Conservation (phyloP, 139 green algal species). For the Yamagishiella unicocca region DNA sequence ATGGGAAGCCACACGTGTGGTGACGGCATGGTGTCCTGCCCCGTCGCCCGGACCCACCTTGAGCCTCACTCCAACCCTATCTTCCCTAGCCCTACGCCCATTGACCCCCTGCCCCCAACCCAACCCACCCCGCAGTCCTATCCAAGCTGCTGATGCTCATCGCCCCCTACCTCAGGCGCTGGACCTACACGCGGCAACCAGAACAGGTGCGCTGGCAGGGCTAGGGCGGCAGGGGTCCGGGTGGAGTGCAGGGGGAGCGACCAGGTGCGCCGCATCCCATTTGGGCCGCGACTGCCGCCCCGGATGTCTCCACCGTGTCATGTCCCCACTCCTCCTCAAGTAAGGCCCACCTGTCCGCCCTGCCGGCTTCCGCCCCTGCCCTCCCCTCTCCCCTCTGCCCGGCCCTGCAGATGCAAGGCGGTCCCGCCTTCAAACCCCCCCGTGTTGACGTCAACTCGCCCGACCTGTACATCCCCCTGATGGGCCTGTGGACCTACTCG, state of each 20-base stretch:
- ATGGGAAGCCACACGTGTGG: no score
- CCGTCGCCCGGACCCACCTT: no score
- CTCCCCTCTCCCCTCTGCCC: neutral
- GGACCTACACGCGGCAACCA: constrained; percentile 82
- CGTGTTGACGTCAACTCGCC: constrained; percentile 93
- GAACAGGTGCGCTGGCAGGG: constrained; percentile 88
- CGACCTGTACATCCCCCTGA: constrained; percentile 97
- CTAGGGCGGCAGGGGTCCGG: no score
- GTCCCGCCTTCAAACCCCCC: constrained; percentile 90
- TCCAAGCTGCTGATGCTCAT: constrained; percentile 96
- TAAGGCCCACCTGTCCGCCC: no score
- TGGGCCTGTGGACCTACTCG: constrained; percentile 89
- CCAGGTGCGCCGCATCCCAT: no score
- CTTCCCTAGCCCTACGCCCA: neutral
- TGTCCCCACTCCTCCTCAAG: no score
- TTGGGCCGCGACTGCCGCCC: no score
- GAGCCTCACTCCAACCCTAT: neutral
- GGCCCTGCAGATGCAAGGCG: constrained; percentile 75
- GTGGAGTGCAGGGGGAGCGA: no score
- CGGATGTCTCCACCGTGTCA: no score
- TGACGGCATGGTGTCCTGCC: no score
- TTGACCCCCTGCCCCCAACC: neutral
- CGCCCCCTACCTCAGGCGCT: constrained; percentile 91
- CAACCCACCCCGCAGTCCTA: constrained; percentile 65
- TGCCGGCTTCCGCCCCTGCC: neutral